Evolutionary conservation across 2,329 filamentous ascomycete species (phyloP), one percentile per base, ranked within the genome.

Genomic region (Colletotrichum coccodes): DNA sequence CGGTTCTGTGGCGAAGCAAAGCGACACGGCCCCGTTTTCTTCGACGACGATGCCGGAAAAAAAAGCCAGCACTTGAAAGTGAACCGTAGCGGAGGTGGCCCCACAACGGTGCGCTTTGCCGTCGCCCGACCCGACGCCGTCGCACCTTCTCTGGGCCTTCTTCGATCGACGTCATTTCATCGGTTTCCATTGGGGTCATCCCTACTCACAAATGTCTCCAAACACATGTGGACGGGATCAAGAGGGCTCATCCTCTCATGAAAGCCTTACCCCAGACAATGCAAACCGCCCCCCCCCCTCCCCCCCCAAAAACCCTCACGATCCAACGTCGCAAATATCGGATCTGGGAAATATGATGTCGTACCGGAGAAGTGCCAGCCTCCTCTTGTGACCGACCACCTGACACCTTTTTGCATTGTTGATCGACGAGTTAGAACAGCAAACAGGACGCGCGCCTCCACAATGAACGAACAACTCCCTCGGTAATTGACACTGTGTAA

Each of bases 151-250:
- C n/a, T n/a, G n/a, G n/a, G 11, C 53, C 53, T 60, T 53, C 36
- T 46, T 57, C 54, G 60, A 49, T 53, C 60, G 65, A 68, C 65
- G 65, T 68, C 65, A 68, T 68, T 54, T 60, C 53, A 32, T 46
- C 26, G 30, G 32, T 32, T 34, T 47, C 47, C 42, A 60, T 40
- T 59, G 8, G 58, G 56, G 49, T 50, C 44, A 50, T 60, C 44
- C 58, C 58, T 38, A 54, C 21, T 65, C 56, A 21, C 36, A 21
- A 61, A 11, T 34, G 30, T 9, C 30, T 34, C n/a, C 42, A 34
- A 23, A 21, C 32, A 1, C 46, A 28, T 23, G 49, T 53, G 40
- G 6, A 32, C 40, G 38, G 36, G 53, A 28, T 34, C 53, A 60
- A 42, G 32, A 64, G 61, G 65, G 65, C 49, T 59, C 61, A 60